Evolutionary conservation across 2,329 filamentous ascomycete species (phyloP).

Genomic region (Cercospora nicotianae): DNA sequence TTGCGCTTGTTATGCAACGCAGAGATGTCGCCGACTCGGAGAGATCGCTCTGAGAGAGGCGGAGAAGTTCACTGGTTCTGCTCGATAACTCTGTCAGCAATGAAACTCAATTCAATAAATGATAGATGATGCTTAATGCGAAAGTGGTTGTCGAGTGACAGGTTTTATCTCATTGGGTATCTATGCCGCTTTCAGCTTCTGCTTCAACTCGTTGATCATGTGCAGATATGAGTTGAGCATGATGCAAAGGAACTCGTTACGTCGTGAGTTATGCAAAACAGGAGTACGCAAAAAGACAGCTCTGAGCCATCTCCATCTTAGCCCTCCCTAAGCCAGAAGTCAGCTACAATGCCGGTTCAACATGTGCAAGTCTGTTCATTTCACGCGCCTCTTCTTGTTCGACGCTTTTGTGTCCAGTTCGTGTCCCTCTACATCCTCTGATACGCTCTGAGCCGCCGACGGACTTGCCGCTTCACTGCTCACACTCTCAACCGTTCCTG

Average conservation of each 20-base stretch:
- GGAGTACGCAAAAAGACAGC: neutral
- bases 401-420: conserved; percentile 28
- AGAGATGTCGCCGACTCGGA: neutral
- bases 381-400: conserved; percentile 28
- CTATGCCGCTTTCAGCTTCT: neutral
- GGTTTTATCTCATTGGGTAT: neutral
- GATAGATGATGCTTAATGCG: neutral
- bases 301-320: neutral
- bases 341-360: neutral
- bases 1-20: neutral
- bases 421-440: conserved; percentile 8
- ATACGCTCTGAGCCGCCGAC: conserved; percentile 14
- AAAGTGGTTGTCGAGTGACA: neutral
- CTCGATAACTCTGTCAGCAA: neutral
- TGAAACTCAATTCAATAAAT: neutral
- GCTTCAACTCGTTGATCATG: neutral
- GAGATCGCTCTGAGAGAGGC: too few relatives aligned
- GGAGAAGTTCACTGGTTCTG: neutral
- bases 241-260: neutral
- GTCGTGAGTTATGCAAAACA: neutral
- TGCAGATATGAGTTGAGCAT: neutral
- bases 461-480: conserved; percentile 44
- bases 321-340: neutral
- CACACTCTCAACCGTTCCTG: conserved; percentile 43
- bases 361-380: neutral